phyloP scores from a whole-genome alignment of 2,329 filamentous ascomycete species.

The Fusarium sp. region DNA sequence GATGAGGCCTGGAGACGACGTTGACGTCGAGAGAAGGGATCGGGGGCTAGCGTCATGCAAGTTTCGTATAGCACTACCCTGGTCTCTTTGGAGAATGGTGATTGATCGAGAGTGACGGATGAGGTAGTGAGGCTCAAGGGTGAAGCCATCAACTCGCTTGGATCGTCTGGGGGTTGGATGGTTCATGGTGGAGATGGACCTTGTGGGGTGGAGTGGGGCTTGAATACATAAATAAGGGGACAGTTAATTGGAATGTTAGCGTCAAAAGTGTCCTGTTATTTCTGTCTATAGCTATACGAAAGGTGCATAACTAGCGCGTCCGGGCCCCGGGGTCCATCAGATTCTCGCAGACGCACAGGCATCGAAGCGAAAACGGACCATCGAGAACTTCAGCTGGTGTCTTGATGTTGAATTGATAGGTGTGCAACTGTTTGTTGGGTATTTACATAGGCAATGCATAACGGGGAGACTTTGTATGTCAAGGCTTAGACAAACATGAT shows the following conservation, averaged over 20 bases:
- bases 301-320: constrained; percentile 26
- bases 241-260: fast-evolving
- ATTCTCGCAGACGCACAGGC: neutral
- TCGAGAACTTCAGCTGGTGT: neutral
- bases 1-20: neutral
- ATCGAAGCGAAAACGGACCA: neutral
- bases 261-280: neutral
- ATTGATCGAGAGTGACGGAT: constrained; percentile 17
- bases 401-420: neutral
- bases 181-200: constrained; percentile 10
- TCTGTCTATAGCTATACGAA: constrained; percentile 33
- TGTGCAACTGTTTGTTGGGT: neutral
- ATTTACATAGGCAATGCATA: neutral
- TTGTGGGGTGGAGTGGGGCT: neutral
- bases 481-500: neutral
- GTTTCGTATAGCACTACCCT: constrained; percentile 42
- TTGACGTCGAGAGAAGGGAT: constrained; percentile 15
- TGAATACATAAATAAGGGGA: neutral
- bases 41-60: constrained; percentile 43
- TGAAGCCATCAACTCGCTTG: constrained; percentile 10
- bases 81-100: constrained; percentile 1
- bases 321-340: constrained; percentile 2
- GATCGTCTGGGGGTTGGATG: constrained; percentile 17
- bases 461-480: neutral
- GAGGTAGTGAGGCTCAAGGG: constrained; percentile 29